Base-by-base conservation (phyloP, 441 rosid genomes). In the Croton laevigatus region DNA sequence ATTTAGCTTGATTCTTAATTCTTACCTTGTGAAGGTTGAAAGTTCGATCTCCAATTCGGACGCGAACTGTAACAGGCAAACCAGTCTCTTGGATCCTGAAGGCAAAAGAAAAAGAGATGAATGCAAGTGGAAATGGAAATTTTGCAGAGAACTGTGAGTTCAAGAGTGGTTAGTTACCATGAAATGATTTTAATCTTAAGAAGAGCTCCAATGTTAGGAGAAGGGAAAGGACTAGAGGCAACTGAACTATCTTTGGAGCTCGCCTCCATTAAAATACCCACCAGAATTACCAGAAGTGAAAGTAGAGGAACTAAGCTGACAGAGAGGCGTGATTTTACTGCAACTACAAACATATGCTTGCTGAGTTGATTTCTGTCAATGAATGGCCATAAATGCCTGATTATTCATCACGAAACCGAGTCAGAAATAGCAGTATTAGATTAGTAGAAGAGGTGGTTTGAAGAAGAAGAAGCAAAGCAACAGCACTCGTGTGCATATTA, bases 11-110 rank as follows among this genome's bases (percentile, higher is more conserved):
- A 27, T 48, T 3, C 0, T 5, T 6, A 17, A 2, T 22, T 32
- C 69, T 71, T 80, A 89, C 97, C 88, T 81, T 85, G 81, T 91
- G 95, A 75, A 91, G 85, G 83, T 79, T 78, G 80, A 91, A 85
- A 51, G 66, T 84, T 62, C 84, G 81, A 65, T 84, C 78, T 16
- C 84, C 81, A 36, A 88, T 72, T 42, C 81, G 87, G 70, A 89
- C 86, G 5, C 79, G 77, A 53, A 83, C 69, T 0, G 93, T 78
- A 69, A 88, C 89, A 61, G 97, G 95, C 70, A 91, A 80, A 57
- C 97, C 94, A 0, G 95, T 89, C 77, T 91, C 90, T 71, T 88
- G 91, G 81, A 87, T 88, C 97, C 97, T 91, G 80, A 44, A 42
- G 76, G 14, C 69, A 52, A 54, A 40, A 27, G 53, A n/a, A 59